Evolutionary conservation across 441 rosid species (phyloP).

Genomic region (Pelargonium australe): DNA sequence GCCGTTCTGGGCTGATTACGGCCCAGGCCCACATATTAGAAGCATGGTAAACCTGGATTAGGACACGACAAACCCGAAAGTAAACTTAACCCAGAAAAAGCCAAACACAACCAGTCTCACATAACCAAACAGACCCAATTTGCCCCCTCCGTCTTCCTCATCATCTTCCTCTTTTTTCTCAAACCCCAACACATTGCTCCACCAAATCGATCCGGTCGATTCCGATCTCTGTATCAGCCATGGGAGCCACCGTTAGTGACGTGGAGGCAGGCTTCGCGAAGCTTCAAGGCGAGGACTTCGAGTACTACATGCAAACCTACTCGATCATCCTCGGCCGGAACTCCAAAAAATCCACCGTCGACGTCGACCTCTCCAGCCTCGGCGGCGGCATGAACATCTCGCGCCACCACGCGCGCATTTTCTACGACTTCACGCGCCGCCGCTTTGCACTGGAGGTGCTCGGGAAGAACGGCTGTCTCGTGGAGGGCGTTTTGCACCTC

Average conservation of each 20-base stretch:
- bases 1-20: too few species aligned
- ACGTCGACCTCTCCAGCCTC: conserved; percentile 82
- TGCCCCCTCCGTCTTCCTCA: background rate
- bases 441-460: conserved; percentile 94
- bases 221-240: conserved; percentile 13
- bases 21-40: too few species aligned
- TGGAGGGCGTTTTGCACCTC: conserved; percentile 92
- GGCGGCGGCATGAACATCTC: conserved; percentile 98
- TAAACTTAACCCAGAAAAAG: too few species aligned
- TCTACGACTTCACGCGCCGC: conserved; percentile 87
- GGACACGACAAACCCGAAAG: too few species aligned
- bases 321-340: conserved; percentile 89
- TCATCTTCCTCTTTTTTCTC: background rate
- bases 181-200: background rate
- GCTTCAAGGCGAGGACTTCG: conserved; percentile 96
- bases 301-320: conserved; percentile 95
- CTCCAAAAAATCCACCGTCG: conserved; percentile 88
- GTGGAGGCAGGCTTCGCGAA: conserved; percentile 94
- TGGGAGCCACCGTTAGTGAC: conserved; percentile 60
- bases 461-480: conserved; percentile 91
- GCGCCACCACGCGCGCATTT: conserved; percentile 87
- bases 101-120: too few species aligned
- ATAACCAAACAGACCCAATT: background rate
- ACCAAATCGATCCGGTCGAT: background rate
- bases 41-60: too few species aligned